These are phyloP conservation scores for Pseudozyma sp. DNA, from an alignment of 1,284 basidiomycete genomes.

Conservation along the genomic window DNA sequence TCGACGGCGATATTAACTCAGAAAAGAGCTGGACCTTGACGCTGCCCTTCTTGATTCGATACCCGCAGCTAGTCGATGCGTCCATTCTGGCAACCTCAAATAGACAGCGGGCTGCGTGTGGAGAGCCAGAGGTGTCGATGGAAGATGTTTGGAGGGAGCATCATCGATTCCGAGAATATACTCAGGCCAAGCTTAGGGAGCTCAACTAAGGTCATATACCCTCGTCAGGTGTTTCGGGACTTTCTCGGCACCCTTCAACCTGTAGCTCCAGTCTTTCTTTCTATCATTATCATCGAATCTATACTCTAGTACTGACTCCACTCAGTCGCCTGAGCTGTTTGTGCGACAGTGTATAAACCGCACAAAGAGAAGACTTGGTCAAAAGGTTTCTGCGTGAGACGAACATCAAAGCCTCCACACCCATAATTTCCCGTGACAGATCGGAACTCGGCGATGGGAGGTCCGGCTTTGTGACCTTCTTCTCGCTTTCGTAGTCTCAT, in stretches of 20 bases:
- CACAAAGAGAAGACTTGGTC: neutral
- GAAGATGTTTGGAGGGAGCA: constrained; percentile 48
- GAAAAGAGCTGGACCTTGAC: constrained; percentile 48
- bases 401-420: neutral
- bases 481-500: neutral
- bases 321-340: neutral
- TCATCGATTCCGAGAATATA: constrained; percentile 15
- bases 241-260: neutral
- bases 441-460: neutral
- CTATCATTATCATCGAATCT: neutral
- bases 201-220: constrained; percentile 6
- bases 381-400: neutral
- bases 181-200: constrained; percentile 37
- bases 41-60: constrained; percentile 46
- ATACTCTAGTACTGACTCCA: neutral
- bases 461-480: neutral
- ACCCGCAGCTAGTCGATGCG: constrained; percentile 44
- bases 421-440: too few relatives aligned
- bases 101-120: constrained; percentile 15
- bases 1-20: constrained; percentile 31
- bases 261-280: neutral
- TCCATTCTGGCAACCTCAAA: constrained; percentile 34
- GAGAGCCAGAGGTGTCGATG: constrained; percentile 28
- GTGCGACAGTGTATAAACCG: neutral
- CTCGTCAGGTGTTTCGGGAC: too few relatives aligned